These are phyloP conservation scores for Coemansia sp. DNA, from an alignment of 192 early-diverging fungal genomes.

Conservation along the genomic window DNA sequence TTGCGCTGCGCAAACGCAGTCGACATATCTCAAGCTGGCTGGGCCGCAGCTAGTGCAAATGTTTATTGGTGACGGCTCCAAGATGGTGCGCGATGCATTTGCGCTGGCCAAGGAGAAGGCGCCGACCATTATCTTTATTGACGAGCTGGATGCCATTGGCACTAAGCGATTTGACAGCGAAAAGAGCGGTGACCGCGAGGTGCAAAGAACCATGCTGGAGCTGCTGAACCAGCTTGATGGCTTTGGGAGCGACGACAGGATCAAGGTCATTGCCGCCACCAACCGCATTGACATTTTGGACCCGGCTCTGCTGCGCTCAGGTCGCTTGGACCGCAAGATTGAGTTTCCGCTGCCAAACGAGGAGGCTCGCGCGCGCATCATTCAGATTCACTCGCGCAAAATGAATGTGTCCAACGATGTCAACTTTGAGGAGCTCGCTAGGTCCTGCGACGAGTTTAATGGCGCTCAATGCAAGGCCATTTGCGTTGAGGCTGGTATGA, in stretches of 20 bases:
- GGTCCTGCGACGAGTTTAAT: slow-evolving; percentile 97
- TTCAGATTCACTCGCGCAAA: slow-evolving; percentile 97
- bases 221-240: slow-evolving; percentile 97
- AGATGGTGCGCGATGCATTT: slow-evolving; percentile 96
- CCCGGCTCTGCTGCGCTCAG: slow-evolving; percentile 82
- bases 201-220: slow-evolving; percentile 98
- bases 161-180: slow-evolving; percentile 99
- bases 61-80: slow-evolving; percentile 98
- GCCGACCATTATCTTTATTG: slow-evolving; percentile 98
- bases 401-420: slow-evolving; percentile 94
- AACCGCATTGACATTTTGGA: slow-evolving; percentile 94
- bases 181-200: slow-evolving; percentile 96
- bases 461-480: slow-evolving; percentile 99
- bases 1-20: slow-evolving; percentile 96
- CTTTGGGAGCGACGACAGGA: slow-evolving; percentile 89
- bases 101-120: slow-evolving; percentile 96
- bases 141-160: slow-evolving; percentile 97
- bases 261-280: slow-evolving; percentile 99
- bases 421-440: slow-evolving; percentile 93
- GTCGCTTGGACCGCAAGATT: slow-evolving; percentile 88
- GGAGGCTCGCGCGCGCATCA: slow-evolving; percentile 88
- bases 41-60: slow-evolving; percentile 96
- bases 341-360: slow-evolving; percentile 92
- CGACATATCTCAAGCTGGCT: slow-evolving; percentile 92
- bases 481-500: slow-evolving; percentile 98